These are phyloP conservation scores for Aspergillus ruber DNA, from an alignment of 2,329 filamentous ascomycete species.

Conservation along the genomic window DNA sequence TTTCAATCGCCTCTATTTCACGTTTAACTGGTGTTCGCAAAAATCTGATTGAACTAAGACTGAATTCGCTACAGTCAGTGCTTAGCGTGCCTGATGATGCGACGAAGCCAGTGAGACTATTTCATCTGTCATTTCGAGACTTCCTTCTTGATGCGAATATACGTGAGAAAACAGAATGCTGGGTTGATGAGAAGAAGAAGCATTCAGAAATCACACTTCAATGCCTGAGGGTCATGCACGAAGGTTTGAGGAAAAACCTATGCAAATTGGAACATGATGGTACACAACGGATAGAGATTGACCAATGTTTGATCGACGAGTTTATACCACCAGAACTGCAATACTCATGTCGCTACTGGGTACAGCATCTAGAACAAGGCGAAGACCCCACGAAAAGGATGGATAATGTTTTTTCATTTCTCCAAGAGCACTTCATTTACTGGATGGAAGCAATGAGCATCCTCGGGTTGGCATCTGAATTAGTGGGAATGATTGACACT, in stretches of 20 bases:
- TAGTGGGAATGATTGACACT: conserved; percentile 9
- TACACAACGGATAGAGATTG: conserved; percentile 6
- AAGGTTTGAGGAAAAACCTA: conserved; percentile 9
- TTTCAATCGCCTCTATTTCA: conserved; percentile 12
- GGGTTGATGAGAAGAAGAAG: conserved; percentile 24
- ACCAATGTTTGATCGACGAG: conserved; percentile 7
- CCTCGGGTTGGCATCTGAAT: conserved; percentile 10
- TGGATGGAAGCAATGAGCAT: conserved; percentile 21
- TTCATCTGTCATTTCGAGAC: conserved; percentile 28
- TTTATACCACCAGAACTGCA: conserved; percentile 13
- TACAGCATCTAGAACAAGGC: conserved; percentile 15
- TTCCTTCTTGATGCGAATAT: conserved; percentile 25
- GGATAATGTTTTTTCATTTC: conserved; percentile 8
- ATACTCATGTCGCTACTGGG: too few relatives aligned
- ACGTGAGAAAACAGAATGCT: too few relatives aligned
- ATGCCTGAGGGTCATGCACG: conserved; percentile 18
- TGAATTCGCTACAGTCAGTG: conserved; percentile 15
- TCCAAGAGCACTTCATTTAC: conserved; percentile 16
- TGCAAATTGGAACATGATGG: conserved; percentile 4
- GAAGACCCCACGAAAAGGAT: conserved; percentile 1
- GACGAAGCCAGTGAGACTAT: conserved; percentile 10
- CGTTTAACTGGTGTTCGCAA: conserved; percentile 5
- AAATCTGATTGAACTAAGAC: conserved; percentile 3
- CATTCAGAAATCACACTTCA: conserved; percentile 20
- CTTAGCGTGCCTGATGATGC: conserved; percentile 9